Evolutionary conservation across 2,329 filamentous ascomycete species (phyloP), one percentile per base, ranked within the genome.

Genomic region (Zopfia rhizophila): DNA sequence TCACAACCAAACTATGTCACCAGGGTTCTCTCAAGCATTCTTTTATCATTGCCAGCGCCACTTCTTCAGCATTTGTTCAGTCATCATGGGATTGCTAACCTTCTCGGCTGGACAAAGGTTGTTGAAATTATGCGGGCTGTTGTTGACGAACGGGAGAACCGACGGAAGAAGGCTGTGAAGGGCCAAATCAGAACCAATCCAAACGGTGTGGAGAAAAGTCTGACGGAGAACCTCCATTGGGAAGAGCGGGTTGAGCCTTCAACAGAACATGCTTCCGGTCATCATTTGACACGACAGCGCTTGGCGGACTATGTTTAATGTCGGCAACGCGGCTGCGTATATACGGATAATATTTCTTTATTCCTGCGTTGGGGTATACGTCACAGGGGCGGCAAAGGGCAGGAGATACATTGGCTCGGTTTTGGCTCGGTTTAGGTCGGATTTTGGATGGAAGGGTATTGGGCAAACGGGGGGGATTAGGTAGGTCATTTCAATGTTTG

Each of bases 31-130:
- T 91, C 89, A 0, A 84, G 82, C 19, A 75, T 90, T 16, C 74
- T 92, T 2, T 72, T 90, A 39, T 89, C 89, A 28, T 72, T 91
- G 5, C 89, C 89, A 0, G 89, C 88, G 55, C 75, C 80, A 11
- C 74, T 86, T 19, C 75, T 92, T 17, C 86, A 88, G 68, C 78
- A 79, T 48, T 71, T 90, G 2, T 75, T 91, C 23, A 86, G 88
- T 57, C 83, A 84, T 38, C 77, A 75, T 10, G 77, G 77, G 18
- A 76, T 85, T 7, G 82, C 81, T 29, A 69, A 63, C 13, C 70
- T 70, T 23, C 58, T 78, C 13, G 73, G 74, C 11, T 66, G 61
- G 53, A 58, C 66, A 16, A 72, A 67, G 2, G 65, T 73, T n/a
- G 64, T 59, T 4, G 70, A 66, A 27, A 61, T 76, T 39, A 71